Percentiles rank a stretch among this genome's conserved stretches.
These are phyloP conservation scores for Mercurialis annua DNA, from an alignment of 345 rosid species.

Conservation along the genomic window DNA sequence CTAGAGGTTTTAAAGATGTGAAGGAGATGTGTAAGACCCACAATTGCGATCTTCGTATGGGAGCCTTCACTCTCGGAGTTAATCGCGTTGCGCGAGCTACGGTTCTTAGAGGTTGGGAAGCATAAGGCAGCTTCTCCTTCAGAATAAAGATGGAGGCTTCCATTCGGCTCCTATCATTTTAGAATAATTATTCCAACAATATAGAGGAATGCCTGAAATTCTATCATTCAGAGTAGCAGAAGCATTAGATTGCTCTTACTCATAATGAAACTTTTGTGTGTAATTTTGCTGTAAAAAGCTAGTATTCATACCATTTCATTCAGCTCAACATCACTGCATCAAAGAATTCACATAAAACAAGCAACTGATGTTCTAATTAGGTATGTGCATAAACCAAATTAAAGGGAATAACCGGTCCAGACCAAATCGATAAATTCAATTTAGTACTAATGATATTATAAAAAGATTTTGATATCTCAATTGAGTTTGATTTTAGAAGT, in stretches of 20 bases:
- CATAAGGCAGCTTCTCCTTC: constrained; percentile 35
- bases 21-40: constrained; percentile 86
- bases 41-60: constrained; percentile 90
- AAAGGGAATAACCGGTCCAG: too few species aligned
- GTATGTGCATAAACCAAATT: too few species aligned
- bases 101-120: constrained; percentile 86
- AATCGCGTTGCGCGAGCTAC: constrained; percentile 95
- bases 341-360: too few species aligned
- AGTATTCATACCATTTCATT: too few species aligned
- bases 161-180: neutral
- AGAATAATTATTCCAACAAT: neutral
- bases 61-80: constrained; percentile 95
- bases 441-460: too few species aligned
- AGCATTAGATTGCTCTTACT: neutral
- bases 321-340: too few species aligned
- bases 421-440: too few species aligned
- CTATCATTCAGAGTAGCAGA: neutral
- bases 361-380: too few species aligned
- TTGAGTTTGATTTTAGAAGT: too few species aligned
- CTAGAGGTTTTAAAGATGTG: constrained; percentile 64
- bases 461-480: too few species aligned
- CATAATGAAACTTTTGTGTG: neutral
- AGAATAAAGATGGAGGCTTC: constrained; percentile 24
- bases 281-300: neutral
- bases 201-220: neutral